A percentile compares a stretch with the other conserved stretches of the same genome.
Evolutionary conservation across 2,329 filamentous ascomycete species (phyloP).

Genomic region (Tetracladium maxilliforme): DNA sequence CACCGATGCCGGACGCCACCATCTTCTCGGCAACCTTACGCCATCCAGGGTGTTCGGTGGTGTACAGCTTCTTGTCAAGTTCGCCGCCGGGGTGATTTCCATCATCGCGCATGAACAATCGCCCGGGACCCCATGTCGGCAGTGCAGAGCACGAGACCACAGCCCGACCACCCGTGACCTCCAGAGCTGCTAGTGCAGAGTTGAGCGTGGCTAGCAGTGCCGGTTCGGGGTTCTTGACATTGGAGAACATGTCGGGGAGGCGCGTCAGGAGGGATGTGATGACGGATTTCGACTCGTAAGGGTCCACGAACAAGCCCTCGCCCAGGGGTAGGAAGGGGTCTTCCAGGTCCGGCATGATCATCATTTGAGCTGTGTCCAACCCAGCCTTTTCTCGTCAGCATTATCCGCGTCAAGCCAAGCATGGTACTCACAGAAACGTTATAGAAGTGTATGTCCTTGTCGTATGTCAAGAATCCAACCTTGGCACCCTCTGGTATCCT

Average conservation of each 20-base stretch:
- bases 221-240: conserved; percentile 81
- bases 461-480: conserved; percentile 89
- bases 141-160: conserved; percentile 77
- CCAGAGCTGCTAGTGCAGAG: conserved; percentile 69
- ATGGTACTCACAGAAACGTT: conserved; percentile 60
- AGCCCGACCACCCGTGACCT: conserved; percentile 82
- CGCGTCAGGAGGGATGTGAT: conserved; percentile 77
- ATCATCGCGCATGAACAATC: conserved; percentile 75
- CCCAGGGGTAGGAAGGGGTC: conserved; percentile 90
- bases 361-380: conserved; percentile 84
- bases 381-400: conserved; percentile 33
- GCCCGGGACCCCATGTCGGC: conserved; percentile 81
- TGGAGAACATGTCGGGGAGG: conserved; percentile 74
- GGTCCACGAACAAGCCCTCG: conserved; percentile 88
- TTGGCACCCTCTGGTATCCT: conserved; percentile 65
- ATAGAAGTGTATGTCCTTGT: conserved; percentile 96
- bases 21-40: conserved; percentile 77
- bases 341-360: conserved; percentile 95
- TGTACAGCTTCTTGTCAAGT: conserved; percentile 80
- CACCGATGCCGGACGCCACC: conserved; percentile 72
- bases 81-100: conserved; percentile 76
- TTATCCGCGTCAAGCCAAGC: conserved; percentile 1
- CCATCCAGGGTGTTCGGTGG: conserved; percentile 80
- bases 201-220: conserved; percentile 74
- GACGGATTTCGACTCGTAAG: conserved; percentile 74